Base-by-base conservation (phyloP, 2,329 filamentous ascomycete species). In the Drechslerella dactyloides region DNA sequence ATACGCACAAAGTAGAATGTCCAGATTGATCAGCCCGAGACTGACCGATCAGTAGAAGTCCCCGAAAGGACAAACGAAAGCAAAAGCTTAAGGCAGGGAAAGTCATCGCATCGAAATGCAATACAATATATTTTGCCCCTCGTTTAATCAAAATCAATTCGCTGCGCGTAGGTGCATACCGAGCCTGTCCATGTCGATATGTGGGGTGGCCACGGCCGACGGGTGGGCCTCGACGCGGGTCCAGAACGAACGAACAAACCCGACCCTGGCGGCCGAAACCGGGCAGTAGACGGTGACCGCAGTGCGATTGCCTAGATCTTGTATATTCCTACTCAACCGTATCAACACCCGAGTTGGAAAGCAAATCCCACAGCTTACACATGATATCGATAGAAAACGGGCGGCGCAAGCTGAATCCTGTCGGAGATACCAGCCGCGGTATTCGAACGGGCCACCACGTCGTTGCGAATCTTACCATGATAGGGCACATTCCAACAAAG, bases 141-240 rank as follows among this genome's bases (percentile, higher is more conserved):
- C 60, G 59, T 54, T 63, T 72, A 72, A 72, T 64, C 53, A 63
- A 63, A 48, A 62, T 52, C 15, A 44, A 40, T 55, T 46, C 50
- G 48, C 53, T 53, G 54, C 59, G 66, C 59, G 50, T 55, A 42
- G 15, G 37, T 8, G 8, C 27, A 4, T 33, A 51, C 10, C 40
- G 13, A 51, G 21, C n/a, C 13, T 5, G 37, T 52, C 30, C 46
- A 52, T 60, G 27, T 33, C 27, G 27, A 52, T 33, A 33, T 30
- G 57, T 52, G 57, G 44, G 37, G 40, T 40, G 53, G 53, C 35
- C 27, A 37, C 19, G 57, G 13, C 30, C 17, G 51, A n/a, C 24
- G 30, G 30, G 23, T 30, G 24, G 50, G 19, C 48, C 11, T n/a
- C n/a, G n/a, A n/a, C n/a, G 8, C 27, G 27, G 27, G 27, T 33